Conservation (phyloP, 306 rosid species). For the Vigna unguiculata region DNA sequence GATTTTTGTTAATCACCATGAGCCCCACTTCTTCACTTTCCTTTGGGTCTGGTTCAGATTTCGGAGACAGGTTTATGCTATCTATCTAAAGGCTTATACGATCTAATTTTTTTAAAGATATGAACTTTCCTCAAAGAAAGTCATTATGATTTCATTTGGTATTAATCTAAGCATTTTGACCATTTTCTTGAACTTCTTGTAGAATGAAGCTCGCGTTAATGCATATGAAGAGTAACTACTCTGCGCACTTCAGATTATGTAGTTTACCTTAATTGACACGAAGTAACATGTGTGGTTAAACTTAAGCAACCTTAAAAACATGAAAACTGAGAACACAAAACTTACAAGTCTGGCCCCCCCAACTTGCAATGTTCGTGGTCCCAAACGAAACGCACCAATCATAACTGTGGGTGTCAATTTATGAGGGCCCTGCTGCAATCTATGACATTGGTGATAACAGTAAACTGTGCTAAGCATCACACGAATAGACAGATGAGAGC, state of each 20-base stretch:
- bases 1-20: slow-evolving; percentile 1
- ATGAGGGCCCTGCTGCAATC: slow-evolving; percentile 32
- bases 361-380: slow-evolving; percentile 32
- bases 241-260: background rate
- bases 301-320: slow-evolving; percentile 32
- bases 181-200: background rate
- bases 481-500: slow-evolving; percentile 33
- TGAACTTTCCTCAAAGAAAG: background rate
- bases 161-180: background rate
- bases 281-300: background rate
- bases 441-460: slow-evolving; percentile 18
- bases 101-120: background rate
- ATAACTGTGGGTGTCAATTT: slow-evolving; percentile 13
- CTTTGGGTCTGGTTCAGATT: slow-evolving; percentile 21
- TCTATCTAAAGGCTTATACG: slow-evolving; percentile 21
- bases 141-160: background rate
- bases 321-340: background rate
- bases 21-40: slow-evolving; percentile 33
- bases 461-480: slow-evolving; percentile 6
- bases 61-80: background rate
- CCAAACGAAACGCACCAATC: slow-evolving; percentile 5
- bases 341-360: background rate
- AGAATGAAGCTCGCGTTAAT: slow-evolving; percentile 2
- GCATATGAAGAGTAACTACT: background rate
- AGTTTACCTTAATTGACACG: background rate